Percentiles rank a stretch among this genome's conserved stretches.
Conservation (phyloP, 2,329 filamentous ascomycete species). For the Colletotrichum spaethianum region DNA sequence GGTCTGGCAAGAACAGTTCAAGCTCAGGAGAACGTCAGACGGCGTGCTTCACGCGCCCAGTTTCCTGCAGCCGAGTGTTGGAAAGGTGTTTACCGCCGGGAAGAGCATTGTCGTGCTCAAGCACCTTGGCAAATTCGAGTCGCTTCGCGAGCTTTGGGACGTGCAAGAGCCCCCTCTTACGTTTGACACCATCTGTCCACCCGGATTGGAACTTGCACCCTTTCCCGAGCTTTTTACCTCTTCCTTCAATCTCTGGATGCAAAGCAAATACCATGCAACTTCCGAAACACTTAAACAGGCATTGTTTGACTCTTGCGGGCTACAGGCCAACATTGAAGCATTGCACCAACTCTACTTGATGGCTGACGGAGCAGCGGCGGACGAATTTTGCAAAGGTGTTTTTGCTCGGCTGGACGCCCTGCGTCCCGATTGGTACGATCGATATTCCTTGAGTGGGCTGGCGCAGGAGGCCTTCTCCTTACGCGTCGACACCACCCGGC, state of each 20-base stretch:
- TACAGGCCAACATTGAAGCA: slow-evolving; percentile 75
- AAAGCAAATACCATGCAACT: slow-evolving; percentile 79
- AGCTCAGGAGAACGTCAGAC: slow-evolving; percentile 72
- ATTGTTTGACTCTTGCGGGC: slow-evolving; percentile 78
- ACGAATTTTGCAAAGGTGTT: slow-evolving; percentile 75
- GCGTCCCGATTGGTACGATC: slow-evolving; percentile 79
- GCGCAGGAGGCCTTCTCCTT: slow-evolving; percentile 79
- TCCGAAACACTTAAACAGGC: slow-evolving; percentile 75
- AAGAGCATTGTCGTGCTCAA: slow-evolving; percentile 91
- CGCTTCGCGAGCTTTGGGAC: slow-evolving; percentile 49
- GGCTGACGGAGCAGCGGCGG: slow-evolving; percentile 78
- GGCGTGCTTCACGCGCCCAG: slow-evolving; percentile 77
- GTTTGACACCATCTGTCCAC: slow-evolving; percentile 69
- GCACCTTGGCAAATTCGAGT: slow-evolving; percentile 71
- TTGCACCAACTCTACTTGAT: slow-evolving; percentile 84
- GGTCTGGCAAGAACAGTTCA: slow-evolving; percentile 84
- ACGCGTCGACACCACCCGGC: slow-evolving; percentile 70
- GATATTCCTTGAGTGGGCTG: slow-evolving; percentile 84
- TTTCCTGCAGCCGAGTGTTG: slow-evolving; percentile 79
- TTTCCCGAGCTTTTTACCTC: slow-evolving; percentile 82
- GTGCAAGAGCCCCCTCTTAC: slow-evolving; percentile 64
- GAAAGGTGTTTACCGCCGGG: slow-evolving; percentile 86
- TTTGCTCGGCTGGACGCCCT: slow-evolving; percentile 81
- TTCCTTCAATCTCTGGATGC: slow-evolving; percentile 83
- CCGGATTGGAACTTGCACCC: slow-evolving; percentile 67